Conservation (phyloP, 2,329 filamentous ascomycete genomes). For the Diaporthe humulicola region DNA sequence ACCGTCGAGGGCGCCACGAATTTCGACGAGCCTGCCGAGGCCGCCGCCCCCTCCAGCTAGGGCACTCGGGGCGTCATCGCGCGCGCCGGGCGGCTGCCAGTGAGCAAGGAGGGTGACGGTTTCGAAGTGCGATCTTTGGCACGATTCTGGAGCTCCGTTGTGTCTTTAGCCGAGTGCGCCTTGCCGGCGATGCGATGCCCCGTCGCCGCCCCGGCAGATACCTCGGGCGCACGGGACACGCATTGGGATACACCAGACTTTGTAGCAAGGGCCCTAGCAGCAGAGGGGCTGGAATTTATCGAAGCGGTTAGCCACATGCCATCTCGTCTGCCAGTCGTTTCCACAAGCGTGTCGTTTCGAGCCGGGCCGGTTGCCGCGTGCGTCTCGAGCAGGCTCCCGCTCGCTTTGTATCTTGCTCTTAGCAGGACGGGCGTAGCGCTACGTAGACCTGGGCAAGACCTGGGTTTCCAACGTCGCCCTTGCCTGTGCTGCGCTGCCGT, state of each 20-base stretch:
- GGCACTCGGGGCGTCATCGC: not conserved
- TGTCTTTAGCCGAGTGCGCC: not conserved
- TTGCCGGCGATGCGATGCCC: not conserved
- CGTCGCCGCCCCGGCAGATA: not conserved
- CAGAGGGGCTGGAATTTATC: not conserved
- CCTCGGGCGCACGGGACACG: constrained; percentile 1
- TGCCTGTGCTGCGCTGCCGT: not conserved
- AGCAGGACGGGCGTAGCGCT: not conserved
- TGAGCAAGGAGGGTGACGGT: not conserved
- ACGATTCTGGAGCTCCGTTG: not conserved
- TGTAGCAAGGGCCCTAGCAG: not conserved
- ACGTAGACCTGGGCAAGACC: not conserved
- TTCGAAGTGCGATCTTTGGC: not conserved
- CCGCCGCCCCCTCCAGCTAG: constrained; percentile 17
- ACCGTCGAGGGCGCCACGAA: constrained; percentile 73
- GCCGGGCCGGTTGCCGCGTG: constrained; percentile 16
- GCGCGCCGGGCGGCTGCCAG: not conserved
- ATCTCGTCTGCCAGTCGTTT: not conserved
- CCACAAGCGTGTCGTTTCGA: constrained; percentile 16
- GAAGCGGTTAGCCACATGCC: constrained; percentile 10
- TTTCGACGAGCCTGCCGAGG: constrained; percentile 50
- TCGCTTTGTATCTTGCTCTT: not conserved
- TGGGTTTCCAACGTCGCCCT: not conserved
- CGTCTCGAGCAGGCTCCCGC: constrained; percentile 2
- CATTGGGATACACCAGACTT: constrained; percentile 19